phyloP scores from a whole-genome alignment of 23 red algal genomes.

The Gracilaria domingensis region DNA sequence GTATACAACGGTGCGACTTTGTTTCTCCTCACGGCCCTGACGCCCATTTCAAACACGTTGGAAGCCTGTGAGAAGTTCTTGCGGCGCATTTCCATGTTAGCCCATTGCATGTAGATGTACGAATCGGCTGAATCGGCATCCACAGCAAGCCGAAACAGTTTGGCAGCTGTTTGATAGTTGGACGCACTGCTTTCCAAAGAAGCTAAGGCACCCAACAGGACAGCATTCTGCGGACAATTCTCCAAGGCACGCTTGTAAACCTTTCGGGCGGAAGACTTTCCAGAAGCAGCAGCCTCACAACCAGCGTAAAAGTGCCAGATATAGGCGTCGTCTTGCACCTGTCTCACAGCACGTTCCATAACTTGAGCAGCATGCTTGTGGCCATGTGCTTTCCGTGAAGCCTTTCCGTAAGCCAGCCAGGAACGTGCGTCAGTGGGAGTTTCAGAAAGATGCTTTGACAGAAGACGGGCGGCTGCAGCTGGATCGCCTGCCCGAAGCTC shows the following conservation, averaged over 20 bases:
- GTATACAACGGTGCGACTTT: constrained; percentile 53
- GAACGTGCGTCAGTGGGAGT: constrained; percentile 20
- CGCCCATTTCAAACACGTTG: constrained; percentile 67
- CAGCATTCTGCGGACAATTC: constrained; percentile 21
- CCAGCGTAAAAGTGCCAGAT: constrained; percentile 58
- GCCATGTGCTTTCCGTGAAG: constrained; percentile 1
- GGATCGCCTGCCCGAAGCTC: constrained; percentile 45
- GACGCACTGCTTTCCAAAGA: constrained; percentile 49
- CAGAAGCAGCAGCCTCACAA: not conserved
- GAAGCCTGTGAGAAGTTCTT: constrained; percentile 58
- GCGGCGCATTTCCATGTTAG: constrained; percentile 70
- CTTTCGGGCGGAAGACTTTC: constrained; percentile 20
- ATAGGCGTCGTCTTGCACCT: constrained; percentile 37
- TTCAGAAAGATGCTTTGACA: constrained; percentile 26
- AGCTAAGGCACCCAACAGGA: constrained; percentile 50
- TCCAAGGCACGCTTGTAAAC: constrained; percentile 36
- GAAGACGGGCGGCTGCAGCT: constrained; percentile 30
- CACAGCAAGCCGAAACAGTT: constrained; percentile 57
- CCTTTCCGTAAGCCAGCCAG: constrained; percentile 31
- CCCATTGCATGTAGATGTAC: constrained; percentile 79
- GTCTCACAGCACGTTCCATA: constrained; percentile 22
- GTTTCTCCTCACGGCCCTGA: constrained; percentile 55
- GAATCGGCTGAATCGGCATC: constrained; percentile 37
- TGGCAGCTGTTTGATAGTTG: constrained; percentile 46
- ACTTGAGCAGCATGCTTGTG: not conserved